phyloP scores from a whole-genome alignment of 2,329 filamentous ascomycete species.

The Fusarium odoratissimum region DNA sequence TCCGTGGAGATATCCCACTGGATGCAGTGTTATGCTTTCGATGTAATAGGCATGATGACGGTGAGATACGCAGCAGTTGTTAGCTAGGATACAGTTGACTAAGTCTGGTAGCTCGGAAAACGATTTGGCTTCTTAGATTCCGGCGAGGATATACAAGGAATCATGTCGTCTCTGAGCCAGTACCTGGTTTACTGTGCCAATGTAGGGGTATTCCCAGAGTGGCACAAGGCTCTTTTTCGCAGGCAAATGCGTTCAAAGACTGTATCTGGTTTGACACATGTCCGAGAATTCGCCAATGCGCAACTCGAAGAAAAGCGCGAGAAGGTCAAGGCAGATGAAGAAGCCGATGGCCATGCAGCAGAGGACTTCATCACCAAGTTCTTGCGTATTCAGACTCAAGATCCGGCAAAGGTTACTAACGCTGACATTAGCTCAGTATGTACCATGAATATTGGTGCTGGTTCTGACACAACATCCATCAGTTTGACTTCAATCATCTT shows the following conservation, averaged over 20 bases:
- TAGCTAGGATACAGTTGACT: rapidly evolving
- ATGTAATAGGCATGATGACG: background rate
- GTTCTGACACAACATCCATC: background rate
- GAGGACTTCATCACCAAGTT: background rate
- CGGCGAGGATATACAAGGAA: background rate
- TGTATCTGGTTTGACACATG: background rate
- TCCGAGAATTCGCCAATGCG: rapidly evolving
- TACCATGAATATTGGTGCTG: background rate
- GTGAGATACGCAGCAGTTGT: rapidly evolving
- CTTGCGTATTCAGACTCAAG: background rate
- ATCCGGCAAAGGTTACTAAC: background rate
- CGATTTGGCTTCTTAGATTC: background rate
- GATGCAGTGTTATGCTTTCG: background rate
- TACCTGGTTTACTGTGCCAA: background rate
- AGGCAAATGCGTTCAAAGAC: background rate
- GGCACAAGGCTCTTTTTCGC: background rate
- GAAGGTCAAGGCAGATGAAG: background rate
- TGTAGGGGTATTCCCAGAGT: background rate
- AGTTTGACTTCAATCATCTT: background rate
- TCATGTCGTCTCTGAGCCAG: background rate
- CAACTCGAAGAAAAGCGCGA: background rate
- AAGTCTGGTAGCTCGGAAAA: background rate
- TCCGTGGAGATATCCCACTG: background rate
- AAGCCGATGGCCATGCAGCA: too few species aligned
- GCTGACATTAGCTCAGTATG: background rate